phyloP scores from a whole-genome alignment of 2,329 filamentous ascomycete species.

The Gliomastix tumulicola region DNA sequence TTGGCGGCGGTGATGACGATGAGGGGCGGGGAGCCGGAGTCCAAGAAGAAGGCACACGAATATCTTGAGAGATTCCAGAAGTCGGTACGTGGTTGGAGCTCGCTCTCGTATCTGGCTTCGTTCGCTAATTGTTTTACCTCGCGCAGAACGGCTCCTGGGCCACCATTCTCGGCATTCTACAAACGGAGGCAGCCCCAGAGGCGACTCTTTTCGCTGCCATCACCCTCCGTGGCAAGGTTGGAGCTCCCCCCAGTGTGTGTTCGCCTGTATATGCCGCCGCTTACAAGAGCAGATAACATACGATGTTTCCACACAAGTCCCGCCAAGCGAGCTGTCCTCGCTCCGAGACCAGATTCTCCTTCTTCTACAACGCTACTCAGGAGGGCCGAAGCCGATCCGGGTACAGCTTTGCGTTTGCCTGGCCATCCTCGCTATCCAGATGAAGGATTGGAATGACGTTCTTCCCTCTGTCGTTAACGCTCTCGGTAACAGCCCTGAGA shows the following conservation, averaged over 20 bases:
- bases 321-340: constrained; percentile 63
- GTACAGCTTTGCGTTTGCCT: constrained; percentile 93
- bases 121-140: neutral
- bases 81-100: constrained; percentile 59
- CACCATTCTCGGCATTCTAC: constrained; percentile 77
- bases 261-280: neutral
- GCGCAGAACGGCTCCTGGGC: constrained; percentile 85
- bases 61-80: constrained; percentile 96
- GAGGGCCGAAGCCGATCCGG: constrained; percentile 76
- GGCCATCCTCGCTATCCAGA: constrained; percentile 91
- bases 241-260: neutral
- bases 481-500: constrained; percentile 68
- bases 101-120: neutral
- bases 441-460: constrained; percentile 93
- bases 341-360: constrained; percentile 79
- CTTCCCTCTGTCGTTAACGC: constrained; percentile 72
- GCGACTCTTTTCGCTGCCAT: constrained; percentile 94
- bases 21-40: constrained; percentile 73
- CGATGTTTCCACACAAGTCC: constrained; percentile 80
- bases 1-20: constrained; percentile 86
- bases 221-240: constrained; percentile 94
- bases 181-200: constrained; percentile 73
- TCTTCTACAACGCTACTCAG: constrained; percentile 73
- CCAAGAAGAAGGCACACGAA: constrained; percentile 85
- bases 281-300: constrained; percentile 71